These are phyloP conservation scores for Lindgomyces ingoldianus DNA, from an alignment of 495 filamentous ascomycete species.

Conservation along the genomic window DNA sequence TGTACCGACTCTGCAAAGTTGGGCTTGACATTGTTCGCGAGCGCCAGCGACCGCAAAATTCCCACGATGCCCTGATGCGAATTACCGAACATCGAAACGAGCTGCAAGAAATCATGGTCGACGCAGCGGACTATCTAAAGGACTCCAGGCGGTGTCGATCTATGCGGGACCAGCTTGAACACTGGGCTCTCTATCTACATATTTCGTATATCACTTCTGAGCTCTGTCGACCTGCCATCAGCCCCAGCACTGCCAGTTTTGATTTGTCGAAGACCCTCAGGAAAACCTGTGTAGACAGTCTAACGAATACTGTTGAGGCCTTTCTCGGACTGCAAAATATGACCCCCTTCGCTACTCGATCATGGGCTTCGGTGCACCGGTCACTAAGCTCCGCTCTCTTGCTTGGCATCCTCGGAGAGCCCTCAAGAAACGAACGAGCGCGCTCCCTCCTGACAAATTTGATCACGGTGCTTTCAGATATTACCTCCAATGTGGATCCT, in stretches of 20 bases:
- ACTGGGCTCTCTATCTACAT: slow-evolving; percentile 59
- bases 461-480: slow-evolving; percentile 40
- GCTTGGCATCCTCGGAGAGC: slow-evolving; percentile 63
- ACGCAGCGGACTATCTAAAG: slow-evolving; percentile 56
- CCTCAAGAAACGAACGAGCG: slow-evolving; percentile 43
- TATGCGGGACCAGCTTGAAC: slow-evolving; percentile 55
- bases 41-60: slow-evolving; percentile 51
- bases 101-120: slow-evolving; percentile 54
- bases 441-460: slow-evolving; percentile 40
- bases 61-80: slow-evolving; percentile 48
- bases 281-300: slow-evolving; percentile 59
- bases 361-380: slow-evolving; percentile 68
- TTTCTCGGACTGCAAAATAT: slow-evolving; percentile 69
- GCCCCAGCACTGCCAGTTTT: slow-evolving; percentile 48
- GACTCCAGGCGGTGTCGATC: slow-evolving; percentile 53
- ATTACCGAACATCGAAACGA: slow-evolving; percentile 56
- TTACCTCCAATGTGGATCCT: slow-evolving; percentile 42
- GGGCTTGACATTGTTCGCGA: slow-evolving; percentile 59
- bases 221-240: slow-evolving; percentile 61
- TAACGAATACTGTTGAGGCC: slow-evolving; percentile 67
- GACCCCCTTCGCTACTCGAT: slow-evolving; percentile 63
- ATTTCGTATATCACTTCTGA: slow-evolving; percentile 61
- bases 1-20: slow-evolving; percentile 56
- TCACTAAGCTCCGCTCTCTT: slow-evolving; percentile 65
- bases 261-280: slow-evolving; percentile 50